Percentiles rank a stretch among this genome's conserved stretches.
phyloP scores from a whole-genome alignment of 345 rosid genomes.

The Bruguiera sexangula region DNA sequence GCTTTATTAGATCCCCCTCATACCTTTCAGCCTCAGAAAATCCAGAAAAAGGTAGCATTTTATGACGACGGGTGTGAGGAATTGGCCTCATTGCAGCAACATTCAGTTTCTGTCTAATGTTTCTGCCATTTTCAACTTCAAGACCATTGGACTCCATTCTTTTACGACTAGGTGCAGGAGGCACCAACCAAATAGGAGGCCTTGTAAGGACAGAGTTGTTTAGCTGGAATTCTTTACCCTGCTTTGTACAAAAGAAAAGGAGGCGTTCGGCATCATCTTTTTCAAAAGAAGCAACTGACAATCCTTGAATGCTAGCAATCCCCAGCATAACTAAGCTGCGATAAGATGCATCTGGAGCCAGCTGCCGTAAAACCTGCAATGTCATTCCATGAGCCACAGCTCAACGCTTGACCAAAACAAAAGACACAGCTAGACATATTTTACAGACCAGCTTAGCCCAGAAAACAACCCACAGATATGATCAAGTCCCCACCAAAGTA shows the following conservation, averaged over 20 bases:
- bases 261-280: slow-evolving; percentile 92
- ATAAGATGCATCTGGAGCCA: slow-evolving; percentile 88
- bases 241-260: slow-evolving; percentile 66
- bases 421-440: slow-evolving; percentile 9
- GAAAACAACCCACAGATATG: background rate
- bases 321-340: slow-evolving; percentile 91
- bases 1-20: slow-evolving; percentile 69
- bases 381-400: slow-evolving; percentile 10
- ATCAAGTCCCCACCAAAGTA: slow-evolving; percentile 1
- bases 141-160: slow-evolving; percentile 37
- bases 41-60: slow-evolving; percentile 75
- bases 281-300: slow-evolving; percentile 94
- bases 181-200: slow-evolving; percentile 73
- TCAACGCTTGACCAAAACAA: background rate
- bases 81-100: slow-evolving; percentile 89
- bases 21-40: slow-evolving; percentile 66
- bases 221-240: slow-evolving; percentile 36
- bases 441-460: background rate
- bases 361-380: slow-evolving; percentile 80
- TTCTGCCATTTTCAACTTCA: slow-evolving; percentile 57
- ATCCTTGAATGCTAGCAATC: slow-evolving; percentile 92
- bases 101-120: slow-evolving; percentile 43
- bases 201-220: slow-evolving; percentile 32
- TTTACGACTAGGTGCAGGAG: slow-evolving; percentile 80
- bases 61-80: slow-evolving; percentile 73